These are phyloP conservation scores for Globisporangium nunn DNA, from an alignment of 352 stramenopile genomes.

Conservation along the genomic window DNA sequence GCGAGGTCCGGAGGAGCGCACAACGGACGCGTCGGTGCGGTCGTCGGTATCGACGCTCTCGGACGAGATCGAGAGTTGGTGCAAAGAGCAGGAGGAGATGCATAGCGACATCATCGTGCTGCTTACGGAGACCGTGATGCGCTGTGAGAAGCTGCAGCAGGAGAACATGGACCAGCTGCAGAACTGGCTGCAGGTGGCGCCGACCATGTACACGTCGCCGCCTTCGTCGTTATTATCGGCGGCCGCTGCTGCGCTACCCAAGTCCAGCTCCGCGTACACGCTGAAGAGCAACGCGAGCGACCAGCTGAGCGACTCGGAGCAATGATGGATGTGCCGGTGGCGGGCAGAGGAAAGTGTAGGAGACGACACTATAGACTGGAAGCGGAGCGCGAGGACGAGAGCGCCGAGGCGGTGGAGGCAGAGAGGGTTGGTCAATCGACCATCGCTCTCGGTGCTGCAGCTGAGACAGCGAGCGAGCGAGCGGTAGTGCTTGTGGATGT, in stretches of 20 bases:
- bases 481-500: background rate
- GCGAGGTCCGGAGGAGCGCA: slow-evolving; percentile 19
- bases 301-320: slow-evolving; percentile 5
- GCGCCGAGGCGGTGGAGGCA: background rate
- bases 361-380: slow-evolving; percentile 2
- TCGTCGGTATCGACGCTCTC: slow-evolving; percentile 57
- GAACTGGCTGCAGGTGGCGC: slow-evolving; percentile 69
- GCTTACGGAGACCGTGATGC: slow-evolving; percentile 74
- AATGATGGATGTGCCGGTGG: background rate
- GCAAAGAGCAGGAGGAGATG: slow-evolving; percentile 81
- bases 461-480: background rate
- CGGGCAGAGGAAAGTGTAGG: background rate
- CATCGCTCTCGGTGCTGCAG: background rate
- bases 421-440: background rate
- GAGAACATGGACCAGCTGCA: slow-evolving; percentile 82
- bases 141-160: slow-evolving; percentile 75
- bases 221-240: background rate
- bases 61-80: slow-evolving; percentile 76
- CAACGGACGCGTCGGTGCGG: slow-evolving; percentile 34
- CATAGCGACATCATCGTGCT: slow-evolving; percentile 76
- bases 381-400: background rate
- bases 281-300: slow-evolving; percentile 3
- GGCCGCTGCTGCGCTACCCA: slow-evolving; percentile 10
- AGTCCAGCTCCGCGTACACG: slow-evolving; percentile 6
- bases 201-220: slow-evolving; percentile 20